Conservation (phyloP, 345 rosid species). For the Theobroma cacao region DNA sequence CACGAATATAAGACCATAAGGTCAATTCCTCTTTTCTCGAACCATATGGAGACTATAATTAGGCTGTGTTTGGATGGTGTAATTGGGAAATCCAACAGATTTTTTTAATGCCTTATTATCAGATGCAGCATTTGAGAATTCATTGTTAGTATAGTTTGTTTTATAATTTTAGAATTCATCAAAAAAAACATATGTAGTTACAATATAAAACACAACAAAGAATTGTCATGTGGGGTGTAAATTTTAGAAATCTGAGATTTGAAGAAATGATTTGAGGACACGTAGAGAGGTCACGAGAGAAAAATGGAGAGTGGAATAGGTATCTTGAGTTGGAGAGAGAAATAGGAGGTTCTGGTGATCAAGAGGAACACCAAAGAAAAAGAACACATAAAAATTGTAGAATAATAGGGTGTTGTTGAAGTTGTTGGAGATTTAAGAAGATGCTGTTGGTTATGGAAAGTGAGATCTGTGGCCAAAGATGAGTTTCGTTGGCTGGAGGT, state of each 20-base stretch:
- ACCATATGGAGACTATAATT: neutral
- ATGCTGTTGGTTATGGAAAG: neutral
- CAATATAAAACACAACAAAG: neutral
- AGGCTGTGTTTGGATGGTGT: neutral
- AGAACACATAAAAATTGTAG: neutral
- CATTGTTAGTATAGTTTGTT: neutral
- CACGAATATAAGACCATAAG: neutral
- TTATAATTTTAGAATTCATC: neutral
- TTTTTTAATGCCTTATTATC: neutral
- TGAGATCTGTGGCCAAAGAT: neutral
- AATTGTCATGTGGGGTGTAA: neutral
- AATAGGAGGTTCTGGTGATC: neutral
- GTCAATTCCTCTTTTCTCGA: neutral
- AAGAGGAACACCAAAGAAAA: neutral
- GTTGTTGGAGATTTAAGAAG: neutral
- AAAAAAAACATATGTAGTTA: neutral
- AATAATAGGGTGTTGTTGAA: neutral
- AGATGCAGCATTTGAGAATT: neutral
- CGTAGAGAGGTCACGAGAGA: neutral
- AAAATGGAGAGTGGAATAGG: neutral
- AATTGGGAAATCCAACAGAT: neutral
- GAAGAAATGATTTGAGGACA: neutral
- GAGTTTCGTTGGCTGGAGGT: neutral
- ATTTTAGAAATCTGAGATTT: neutral
- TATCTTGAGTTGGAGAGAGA: neutral